Percentiles rank a stretch among this genome's conserved stretches.
These are phyloP conservation scores for Articulospora tetracladia DNA, from an alignment of 495 filamentous ascomycete genomes.

Conservation along the genomic window DNA sequence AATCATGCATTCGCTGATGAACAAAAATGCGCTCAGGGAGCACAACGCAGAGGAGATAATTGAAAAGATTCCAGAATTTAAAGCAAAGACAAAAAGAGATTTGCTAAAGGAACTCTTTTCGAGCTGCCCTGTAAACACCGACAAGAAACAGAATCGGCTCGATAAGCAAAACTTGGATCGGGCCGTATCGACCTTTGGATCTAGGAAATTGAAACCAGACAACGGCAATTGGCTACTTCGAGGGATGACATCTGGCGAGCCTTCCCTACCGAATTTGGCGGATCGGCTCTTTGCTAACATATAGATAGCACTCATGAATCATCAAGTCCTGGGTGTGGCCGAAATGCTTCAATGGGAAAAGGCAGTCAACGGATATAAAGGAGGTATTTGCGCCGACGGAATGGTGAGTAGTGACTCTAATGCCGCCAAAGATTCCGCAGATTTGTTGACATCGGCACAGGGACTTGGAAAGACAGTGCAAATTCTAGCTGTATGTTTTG, in stretches of 20 bases:
- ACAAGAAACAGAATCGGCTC: not conserved
- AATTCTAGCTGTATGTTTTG: slow-evolving; percentile 32
- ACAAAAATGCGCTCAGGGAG: not conserved
- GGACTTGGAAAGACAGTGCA: slow-evolving; percentile 59
- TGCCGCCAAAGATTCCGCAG: not conserved
- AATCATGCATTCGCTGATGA: not conserved
- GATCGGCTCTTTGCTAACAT: not conserved
- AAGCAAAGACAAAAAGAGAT: not conserved
- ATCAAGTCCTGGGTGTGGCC: slow-evolving; percentile 49
- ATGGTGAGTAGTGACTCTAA: slow-evolving; percentile 34
- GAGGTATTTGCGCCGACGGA: slow-evolving; percentile 52
- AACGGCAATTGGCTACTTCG: slow-evolving; percentile 37
- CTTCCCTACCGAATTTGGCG: not conserved
- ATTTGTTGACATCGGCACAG: not conserved
- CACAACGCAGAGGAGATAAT: not conserved
- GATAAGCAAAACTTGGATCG: not conserved
- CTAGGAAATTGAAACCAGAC: not conserved
- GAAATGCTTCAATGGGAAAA: slow-evolving; percentile 55
- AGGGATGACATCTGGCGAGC: slow-evolving; percentile 33
- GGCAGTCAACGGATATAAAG: slow-evolving; percentile 31
- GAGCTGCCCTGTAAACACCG: not conserved
- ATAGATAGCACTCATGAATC: slow-evolving; percentile 19
- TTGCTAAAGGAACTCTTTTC: not conserved
- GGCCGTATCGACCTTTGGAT: not conserved
- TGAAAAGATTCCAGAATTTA: not conserved